phyloP scores from a whole-genome alignment of 352 stramenopile species.

The Phytopythium delawarense region DNA sequence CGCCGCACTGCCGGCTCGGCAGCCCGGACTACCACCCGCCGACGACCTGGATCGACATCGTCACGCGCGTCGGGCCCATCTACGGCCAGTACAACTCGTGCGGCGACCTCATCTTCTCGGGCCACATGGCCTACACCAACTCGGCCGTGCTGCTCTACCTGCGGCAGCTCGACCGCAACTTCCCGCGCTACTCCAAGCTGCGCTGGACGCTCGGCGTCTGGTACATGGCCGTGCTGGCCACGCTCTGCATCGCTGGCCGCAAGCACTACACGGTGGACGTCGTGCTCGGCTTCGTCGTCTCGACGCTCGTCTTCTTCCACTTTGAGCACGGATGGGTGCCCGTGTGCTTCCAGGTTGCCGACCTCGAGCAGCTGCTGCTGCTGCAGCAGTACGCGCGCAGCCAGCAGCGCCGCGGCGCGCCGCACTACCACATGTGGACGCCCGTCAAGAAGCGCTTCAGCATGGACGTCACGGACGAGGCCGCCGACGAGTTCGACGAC shows the following conservation, averaged over 20 bases:
- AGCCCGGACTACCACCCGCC: slow-evolving; percentile 57
- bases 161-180: slow-evolving; percentile 55
- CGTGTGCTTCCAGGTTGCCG: slow-evolving; percentile 35
- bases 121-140: slow-evolving; percentile 72
- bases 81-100: slow-evolving; percentile 78
- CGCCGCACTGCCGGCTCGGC: slow-evolving; percentile 53
- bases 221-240: slow-evolving; percentile 48
- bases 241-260: slow-evolving; percentile 54
- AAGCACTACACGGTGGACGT: slow-evolving; percentile 84
- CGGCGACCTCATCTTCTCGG: slow-evolving; percentile 75
- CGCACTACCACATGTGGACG: slow-evolving; percentile 15
- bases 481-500: slow-evolving; percentile 36
- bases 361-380: slow-evolving; percentile 22
- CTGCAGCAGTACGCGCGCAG: slow-evolving; percentile 29
- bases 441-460: slow-evolving; percentile 41
- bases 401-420: slow-evolving; percentile 16
- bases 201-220: slow-evolving; percentile 47
- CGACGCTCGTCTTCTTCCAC: slow-evolving; percentile 71
- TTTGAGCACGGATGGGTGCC: slow-evolving; percentile 74
- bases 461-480: slow-evolving; percentile 45
- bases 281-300: slow-evolving; percentile 60
- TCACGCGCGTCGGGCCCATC: slow-evolving; percentile 63
- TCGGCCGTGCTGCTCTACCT: slow-evolving; percentile 64
- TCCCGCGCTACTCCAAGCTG: slow-evolving; percentile 37
- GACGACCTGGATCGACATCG: slow-evolving; percentile 65